Conservation (phyloP, 2,329 filamentous ascomycete species). For the Fusarium mexicanum region DNA sequence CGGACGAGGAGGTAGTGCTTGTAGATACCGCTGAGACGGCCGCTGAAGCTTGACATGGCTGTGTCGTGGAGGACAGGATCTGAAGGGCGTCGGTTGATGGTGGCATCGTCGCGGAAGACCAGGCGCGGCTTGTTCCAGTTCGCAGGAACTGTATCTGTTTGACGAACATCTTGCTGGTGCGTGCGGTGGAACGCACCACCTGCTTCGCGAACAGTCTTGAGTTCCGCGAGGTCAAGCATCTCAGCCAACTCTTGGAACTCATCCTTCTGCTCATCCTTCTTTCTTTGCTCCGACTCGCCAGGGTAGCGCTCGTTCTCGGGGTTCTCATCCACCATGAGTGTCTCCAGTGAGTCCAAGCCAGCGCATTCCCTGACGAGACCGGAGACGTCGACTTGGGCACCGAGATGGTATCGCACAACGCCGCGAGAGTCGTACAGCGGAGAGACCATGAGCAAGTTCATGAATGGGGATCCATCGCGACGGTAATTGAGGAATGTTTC, state of each 20-base stretch:
- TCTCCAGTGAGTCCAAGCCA: constrained; percentile 70
- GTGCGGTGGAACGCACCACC: constrained; percentile 70
- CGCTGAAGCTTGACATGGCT: constrained; percentile 20
- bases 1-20: constrained; percentile 71
- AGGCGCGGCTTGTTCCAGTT: constrained; percentile 55
- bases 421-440: constrained; percentile 76
- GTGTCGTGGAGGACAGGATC: constrained; percentile 36
- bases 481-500: constrained; percentile 82
- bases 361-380: constrained; percentile 73
- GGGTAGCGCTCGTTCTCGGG: constrained; percentile 40
- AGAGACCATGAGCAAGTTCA: constrained; percentile 80
- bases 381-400: constrained; percentile 77
- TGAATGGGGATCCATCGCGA: constrained; percentile 79
- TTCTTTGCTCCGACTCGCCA: constrained; percentile 14
- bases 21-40: constrained; percentile 49
- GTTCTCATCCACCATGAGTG: constrained; percentile 51
- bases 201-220: constrained; percentile 69
- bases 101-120: constrained; percentile 51
- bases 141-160: constrained; percentile 51
- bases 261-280: constrained; percentile 51
- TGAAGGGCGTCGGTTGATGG: constrained; percentile 29
- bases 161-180: constrained; percentile 46
- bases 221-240: constrained; percentile 74
- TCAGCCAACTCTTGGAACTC: constrained; percentile 74
- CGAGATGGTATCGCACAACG: constrained; percentile 72